Percentiles rank a stretch among this genome's conserved stretches.
phyloP scores from a whole-genome alignment of 192 early-diverging fungal genomes.

The Podila minutissima region DNA sequence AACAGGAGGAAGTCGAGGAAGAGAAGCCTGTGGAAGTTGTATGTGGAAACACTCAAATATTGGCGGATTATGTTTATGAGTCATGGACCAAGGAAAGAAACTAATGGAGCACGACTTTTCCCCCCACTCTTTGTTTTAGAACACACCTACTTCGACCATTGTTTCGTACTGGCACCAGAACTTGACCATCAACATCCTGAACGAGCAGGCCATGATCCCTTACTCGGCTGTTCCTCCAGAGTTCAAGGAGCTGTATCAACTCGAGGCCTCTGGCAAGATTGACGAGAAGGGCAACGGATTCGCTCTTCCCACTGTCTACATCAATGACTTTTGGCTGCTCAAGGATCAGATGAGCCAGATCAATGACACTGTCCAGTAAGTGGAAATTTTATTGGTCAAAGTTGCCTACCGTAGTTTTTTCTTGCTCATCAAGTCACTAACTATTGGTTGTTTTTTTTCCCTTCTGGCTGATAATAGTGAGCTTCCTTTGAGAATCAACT shows the following conservation, averaged over 20 bases:
- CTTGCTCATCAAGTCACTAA: not conserved
- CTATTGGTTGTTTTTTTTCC: conserved; percentile 1
- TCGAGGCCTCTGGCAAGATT: conserved; percentile 48
- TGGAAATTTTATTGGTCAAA: not conserved
- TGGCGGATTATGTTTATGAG: not conserved
- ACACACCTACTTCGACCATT: conserved; percentile 42
- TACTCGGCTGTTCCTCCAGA: conserved; percentile 58
- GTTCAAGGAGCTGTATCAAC: conserved; percentile 57
- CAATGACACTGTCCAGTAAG: conserved; percentile 79
- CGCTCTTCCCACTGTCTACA: conserved; percentile 76
- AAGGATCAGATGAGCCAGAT: conserved; percentile 71
- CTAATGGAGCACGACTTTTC: not conserved
- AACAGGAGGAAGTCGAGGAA: conserved; percentile 20
- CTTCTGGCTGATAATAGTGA: conserved; percentile 41
- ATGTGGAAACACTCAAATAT: not conserved
- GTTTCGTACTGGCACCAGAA: conserved; percentile 86
- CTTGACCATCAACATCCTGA: conserved; percentile 72
- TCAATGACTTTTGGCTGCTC: conserved; percentile 89
- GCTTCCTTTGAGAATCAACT: conserved; percentile 73
- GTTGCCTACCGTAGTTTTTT: too few species aligned
- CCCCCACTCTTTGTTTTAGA: not conserved
- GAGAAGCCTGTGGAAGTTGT: conserved; percentile 32
- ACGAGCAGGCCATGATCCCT: conserved; percentile 57
- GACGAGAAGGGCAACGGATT: conserved; percentile 56
- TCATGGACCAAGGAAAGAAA: too few species aligned